Evolutionary conservation across 129 eudicot genomes (phyloP).

Genomic region (Lactuca saligna): DNA sequence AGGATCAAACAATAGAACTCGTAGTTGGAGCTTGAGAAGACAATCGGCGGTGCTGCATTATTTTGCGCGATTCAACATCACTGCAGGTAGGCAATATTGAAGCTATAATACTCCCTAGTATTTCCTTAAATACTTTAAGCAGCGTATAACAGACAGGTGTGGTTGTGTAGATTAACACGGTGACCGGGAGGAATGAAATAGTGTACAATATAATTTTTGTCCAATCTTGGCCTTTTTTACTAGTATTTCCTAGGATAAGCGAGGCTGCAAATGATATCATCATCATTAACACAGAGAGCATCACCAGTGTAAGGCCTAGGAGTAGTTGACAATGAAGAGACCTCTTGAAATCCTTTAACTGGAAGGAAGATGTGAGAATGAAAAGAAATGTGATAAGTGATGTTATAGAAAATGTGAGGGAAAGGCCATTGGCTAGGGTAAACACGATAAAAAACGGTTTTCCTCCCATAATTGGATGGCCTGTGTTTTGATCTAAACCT

Average conservation of each 20-base stretch:
- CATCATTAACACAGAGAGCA: slow-evolving; percentile 33
- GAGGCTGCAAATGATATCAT: slow-evolving; percentile 36
- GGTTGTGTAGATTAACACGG: slow-evolving; percentile 17
- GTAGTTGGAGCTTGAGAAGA: slow-evolving; percentile 5
- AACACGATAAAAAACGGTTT: slow-evolving; percentile 22
- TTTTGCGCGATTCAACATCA: not conserved
- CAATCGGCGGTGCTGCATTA: not conserved
- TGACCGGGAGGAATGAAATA: slow-evolving; percentile 20
- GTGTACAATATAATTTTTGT: slow-evolving; percentile 21
- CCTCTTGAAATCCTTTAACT: slow-evolving; percentile 20
- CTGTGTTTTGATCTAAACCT: slow-evolving; percentile 25
- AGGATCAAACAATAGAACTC: not conserved
- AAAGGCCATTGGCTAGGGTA: slow-evolving; percentile 20
- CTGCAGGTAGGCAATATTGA: slow-evolving; percentile 10
- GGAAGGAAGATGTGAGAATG: slow-evolving; percentile 29
- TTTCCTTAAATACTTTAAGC: slow-evolving; percentile 4
- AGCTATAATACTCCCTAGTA: not conserved
- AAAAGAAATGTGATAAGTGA: slow-evolving; percentile 26
- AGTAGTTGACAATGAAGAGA: slow-evolving; percentile 23
- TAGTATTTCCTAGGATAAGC: slow-evolving; percentile 8
- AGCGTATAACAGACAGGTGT: slow-evolving; percentile 14
- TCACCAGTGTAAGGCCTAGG: slow-evolving; percentile 25
- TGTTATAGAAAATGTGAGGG: slow-evolving; percentile 29
- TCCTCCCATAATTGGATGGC: slow-evolving; percentile 19
- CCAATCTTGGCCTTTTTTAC: slow-evolving; percentile 22